These are phyloP conservation scores for Leptographium procerum DNA, from an alignment of 2,329 filamentous ascomycete genomes.

Conservation along the genomic window DNA sequence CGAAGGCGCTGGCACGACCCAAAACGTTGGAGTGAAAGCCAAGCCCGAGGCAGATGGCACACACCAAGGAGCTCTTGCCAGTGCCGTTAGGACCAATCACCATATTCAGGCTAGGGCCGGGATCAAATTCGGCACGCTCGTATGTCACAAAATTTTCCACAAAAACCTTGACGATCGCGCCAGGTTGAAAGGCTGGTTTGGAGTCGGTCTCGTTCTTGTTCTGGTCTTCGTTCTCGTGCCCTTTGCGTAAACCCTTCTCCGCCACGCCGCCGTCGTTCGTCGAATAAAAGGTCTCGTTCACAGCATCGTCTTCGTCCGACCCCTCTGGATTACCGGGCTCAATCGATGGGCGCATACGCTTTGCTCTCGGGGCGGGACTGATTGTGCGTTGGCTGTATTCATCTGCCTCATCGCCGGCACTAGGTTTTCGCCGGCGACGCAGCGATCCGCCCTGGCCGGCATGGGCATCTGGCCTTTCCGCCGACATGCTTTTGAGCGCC, in stretches of 20 bases:
- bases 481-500: slow-evolving; percentile 13
- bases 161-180: slow-evolving; percentile 79
- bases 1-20: slow-evolving; percentile 72
- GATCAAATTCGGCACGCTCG: slow-evolving; percentile 78
- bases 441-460: slow-evolving; percentile 11
- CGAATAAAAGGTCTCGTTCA: slow-evolving; percentile 7
- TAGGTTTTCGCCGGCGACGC: slow-evolving; percentile 32
- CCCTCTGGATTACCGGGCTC: background rate
- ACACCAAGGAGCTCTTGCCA: slow-evolving; percentile 93
- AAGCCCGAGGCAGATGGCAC: slow-evolving; percentile 86
- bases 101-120: slow-evolving; percentile 93
- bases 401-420: slow-evolving; percentile 25
- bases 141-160: slow-evolving; percentile 92
- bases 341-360: slow-evolving; percentile 22
- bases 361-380: slow-evolving; percentile 15
- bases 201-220: slow-evolving; percentile 8
- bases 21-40: slow-evolving; percentile 75
- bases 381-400: slow-evolving; percentile 17
- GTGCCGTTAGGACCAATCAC: slow-evolving; percentile 98
- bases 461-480: slow-evolving; percentile 30
- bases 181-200: slow-evolving; percentile 46
- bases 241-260: slow-evolving; percentile 3
- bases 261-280: slow-evolving; percentile 5
- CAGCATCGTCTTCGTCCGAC: slow-evolving; percentile 8
- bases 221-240: slow-evolving; percentile 9